These are phyloP conservation scores for Lentinula sp. DNA, from an alignment of 768 basidiomycete species.

Conservation along the genomic window DNA sequence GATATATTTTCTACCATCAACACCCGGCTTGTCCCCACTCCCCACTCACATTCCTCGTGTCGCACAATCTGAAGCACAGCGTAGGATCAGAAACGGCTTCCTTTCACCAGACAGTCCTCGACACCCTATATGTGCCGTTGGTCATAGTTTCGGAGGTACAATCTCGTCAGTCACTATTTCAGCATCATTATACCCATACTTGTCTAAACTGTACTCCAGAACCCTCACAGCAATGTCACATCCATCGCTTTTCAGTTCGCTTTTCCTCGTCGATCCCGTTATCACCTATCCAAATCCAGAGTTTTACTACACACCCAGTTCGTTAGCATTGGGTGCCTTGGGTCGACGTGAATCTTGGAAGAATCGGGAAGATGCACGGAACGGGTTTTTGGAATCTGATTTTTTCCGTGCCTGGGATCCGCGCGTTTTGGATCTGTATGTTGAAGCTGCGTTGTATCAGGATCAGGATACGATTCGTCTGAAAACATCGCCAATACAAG, in stretches of 20 bases:
- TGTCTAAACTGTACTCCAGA: constrained; percentile 24
- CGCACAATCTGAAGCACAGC: constrained; percentile 28
- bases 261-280: constrained; percentile 80
- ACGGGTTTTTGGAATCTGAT: constrained; percentile 39
- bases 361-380: constrained; percentile 54
- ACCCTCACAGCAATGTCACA: constrained; percentile 56
- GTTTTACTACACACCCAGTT: constrained; percentile 10
- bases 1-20: constrained; percentile 54
- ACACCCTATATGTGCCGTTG: constrained; percentile 49
- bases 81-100: constrained; percentile 44
- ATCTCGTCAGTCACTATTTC: constrained; percentile 46
- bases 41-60: constrained; percentile 53
- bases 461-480: constrained; percentile 38
- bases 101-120: constrained; percentile 26
- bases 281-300: constrained; percentile 30
- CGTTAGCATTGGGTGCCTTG: constrained; percentile 41
- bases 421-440: constrained; percentile 50
- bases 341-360: constrained; percentile 57
- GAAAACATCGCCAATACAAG: constrained; percentile 63
- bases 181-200: background rate
- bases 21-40: constrained; percentile 22
- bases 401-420: constrained; percentile 76
- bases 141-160: constrained; percentile 84
- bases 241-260: constrained; percentile 62
- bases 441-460: constrained; percentile 49